A percentile compares a stretch with the other conserved stretches of the same genome.
These are phyloP conservation scores for Actinomucor elegans DNA, from an alignment of 371 early-diverging fungal genomes.

Conservation along the genomic window DNA sequence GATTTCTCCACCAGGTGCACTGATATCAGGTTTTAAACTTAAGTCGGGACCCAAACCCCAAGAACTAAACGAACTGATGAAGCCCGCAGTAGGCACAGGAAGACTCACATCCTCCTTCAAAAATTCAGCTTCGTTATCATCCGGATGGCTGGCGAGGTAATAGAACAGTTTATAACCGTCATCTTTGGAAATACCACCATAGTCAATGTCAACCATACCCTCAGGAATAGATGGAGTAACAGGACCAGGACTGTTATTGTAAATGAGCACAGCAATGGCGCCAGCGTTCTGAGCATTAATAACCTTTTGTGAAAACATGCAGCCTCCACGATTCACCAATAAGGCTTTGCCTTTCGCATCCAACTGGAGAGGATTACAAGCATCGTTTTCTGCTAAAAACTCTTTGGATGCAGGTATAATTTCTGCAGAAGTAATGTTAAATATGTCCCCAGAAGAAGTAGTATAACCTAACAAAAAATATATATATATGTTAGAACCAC, in stretches of 20 bases:
- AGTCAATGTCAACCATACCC: conserved; percentile 28
- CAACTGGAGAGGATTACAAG: conserved; percentile 35
- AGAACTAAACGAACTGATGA: conserved; percentile 52
- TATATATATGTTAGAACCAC: too few species aligned
- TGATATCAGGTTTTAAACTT: conserved; percentile 70
- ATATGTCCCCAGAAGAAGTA: conserved; percentile 22
- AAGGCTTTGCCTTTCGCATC: conserved; percentile 55
- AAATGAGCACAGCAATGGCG: conserved; percentile 60
- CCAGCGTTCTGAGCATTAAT: conserved; percentile 58
- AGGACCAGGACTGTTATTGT: conserved; percentile 39
- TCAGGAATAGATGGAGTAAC: conserved; percentile 29
- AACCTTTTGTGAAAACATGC: conserved; percentile 47
- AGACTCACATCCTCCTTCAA: conserved; percentile 24
- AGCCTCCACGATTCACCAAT: conserved; percentile 61
- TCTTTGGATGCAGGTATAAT: conserved; percentile 23
- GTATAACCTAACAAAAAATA: conserved; percentile 21
- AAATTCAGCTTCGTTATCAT: conserved; percentile 6
- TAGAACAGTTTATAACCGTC: conserved; percentile 38
- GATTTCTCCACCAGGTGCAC: conserved; percentile 74
- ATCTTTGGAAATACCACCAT: conserved; percentile 38
- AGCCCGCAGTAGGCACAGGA: conserved; percentile 34
- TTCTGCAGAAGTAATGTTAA: conserved; percentile 9
- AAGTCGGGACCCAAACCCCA: conserved; percentile 74
- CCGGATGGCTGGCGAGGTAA: conserved; percentile 1
- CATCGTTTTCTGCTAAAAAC: conserved; percentile 36